Base-by-base conservation (phyloP, 1,284 basidiomycete genomes). In the Cutaneotrichosporon mucoides region DNA sequence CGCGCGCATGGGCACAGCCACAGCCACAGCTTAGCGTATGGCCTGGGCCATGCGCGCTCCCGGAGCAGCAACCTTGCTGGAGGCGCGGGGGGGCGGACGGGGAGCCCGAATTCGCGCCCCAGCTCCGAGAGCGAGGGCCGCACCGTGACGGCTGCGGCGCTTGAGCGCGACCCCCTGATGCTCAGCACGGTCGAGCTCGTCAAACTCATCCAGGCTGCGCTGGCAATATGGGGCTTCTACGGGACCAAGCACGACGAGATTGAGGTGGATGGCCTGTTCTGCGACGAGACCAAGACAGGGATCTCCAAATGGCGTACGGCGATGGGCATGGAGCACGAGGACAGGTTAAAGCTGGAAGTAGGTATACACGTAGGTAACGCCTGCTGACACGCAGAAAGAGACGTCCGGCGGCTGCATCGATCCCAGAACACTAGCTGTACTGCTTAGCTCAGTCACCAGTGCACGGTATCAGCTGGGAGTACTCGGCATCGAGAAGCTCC, bases 241-340 rank as follows among this genome's bases (percentile, higher is more conserved):
- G 65, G 63, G 4, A 33, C 44, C 3, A 43, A 58, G 7, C 45
- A 58, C 5, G 60, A 65, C 35, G 63, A 67, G 13, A 50, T 68
- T 36, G 69, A 71, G 51, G 55, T 73, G 7, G 72, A 77, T 61
- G 75, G 75, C 1, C 54, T 73, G 52, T 75, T 77, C 51, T 77
- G 73, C 54, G 75, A 77, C 59, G 73, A 76, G 65, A 76, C 75
- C 5, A 76, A 76, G 59, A 62, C 66, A n/a, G 73, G 65, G 7
- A 66, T 75, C 9, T 70, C 68, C 42, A 58, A 59, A 33, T 76
- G 73, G 73, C 66, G 75, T 41, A 52, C 60, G 36, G 57, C 62
- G 4, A 75, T 76, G 73, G 75, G 75, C 1, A 73, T 76, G 73
- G 75, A 76, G 59, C 63, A 67, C 49, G 73, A 75, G 53, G 73